Base-by-base conservation (phyloP, 768 basidiomycete species). In the Boletales sp. region DNA sequence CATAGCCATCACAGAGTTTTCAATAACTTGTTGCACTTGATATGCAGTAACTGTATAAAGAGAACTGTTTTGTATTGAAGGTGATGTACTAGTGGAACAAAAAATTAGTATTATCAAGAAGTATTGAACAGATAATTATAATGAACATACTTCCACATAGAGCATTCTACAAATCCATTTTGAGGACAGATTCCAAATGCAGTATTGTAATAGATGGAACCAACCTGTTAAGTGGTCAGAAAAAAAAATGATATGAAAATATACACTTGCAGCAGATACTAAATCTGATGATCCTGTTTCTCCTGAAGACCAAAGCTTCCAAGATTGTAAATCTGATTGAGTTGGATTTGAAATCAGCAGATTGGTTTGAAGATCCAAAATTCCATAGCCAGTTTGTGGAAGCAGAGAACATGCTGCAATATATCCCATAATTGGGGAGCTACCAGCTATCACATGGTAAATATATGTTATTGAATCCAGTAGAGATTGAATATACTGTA, bases 261-360 rank as follows among this genome's bases (percentile, higher is more conserved):
- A 35, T 13, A 3, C 6, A 14, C 34, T 35, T 35, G 15, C 34
- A 35, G 34, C 6, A 35, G 13, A 12, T 35, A 35, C 15, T 5
- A 35, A 14, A 15, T 35, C 34, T 35, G 34, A 35, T 14, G 34
- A 35, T 14, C 34, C 34, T 13, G 34, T 14, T 35, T 35, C 13
- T 35, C 34, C 19, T 50, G 44, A 40, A n/a, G 48, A n/a, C 42
- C 45, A 61, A 7, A 58, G 8, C 1, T 46, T 29, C 59, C 59
- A 60, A 9, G 34, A 1, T 31, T 24, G 15, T 31, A n/a, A 8
- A 5, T 27, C 11, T 15, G 14, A 18, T 18, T 12, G 32, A 14
- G 8, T n/a, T 45, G 34, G 35, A 35, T 1, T 24, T 44, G 40
- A 38, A 40, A 8, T n/a, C 13, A 59, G 29, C 15, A 17, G 40